These are phyloP conservation scores for Aureobasidium sp. DNA, from an alignment of 2,329 filamentous ascomycete species.

Conservation along the genomic window DNA sequence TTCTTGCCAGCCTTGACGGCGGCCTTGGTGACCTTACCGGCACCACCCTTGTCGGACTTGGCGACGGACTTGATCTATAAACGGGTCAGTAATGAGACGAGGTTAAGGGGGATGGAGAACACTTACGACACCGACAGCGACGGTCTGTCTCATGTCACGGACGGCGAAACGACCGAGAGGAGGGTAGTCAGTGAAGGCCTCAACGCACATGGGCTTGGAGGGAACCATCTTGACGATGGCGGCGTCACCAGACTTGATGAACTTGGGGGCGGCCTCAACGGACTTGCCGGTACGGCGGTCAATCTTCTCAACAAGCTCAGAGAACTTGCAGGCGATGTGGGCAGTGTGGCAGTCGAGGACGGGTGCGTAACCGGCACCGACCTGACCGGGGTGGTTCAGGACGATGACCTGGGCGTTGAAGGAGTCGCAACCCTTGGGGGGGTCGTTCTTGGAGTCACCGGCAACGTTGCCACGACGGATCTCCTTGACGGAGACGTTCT, in stretches of 20 bases:
- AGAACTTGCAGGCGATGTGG: conserved; percentile 99
- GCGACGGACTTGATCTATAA: conserved; percentile 30
- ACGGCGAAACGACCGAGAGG: conserved; percentile 99
- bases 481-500: conserved; percentile 99
- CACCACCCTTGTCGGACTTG: conserved; percentile 42
- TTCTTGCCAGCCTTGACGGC: conserved; percentile 34
- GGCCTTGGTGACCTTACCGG: conserved; percentile 46
- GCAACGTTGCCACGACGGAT: conserved; percentile 99
- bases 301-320: conserved; percentile 99
- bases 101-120: too few species aligned
- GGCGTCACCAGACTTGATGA: conserved; percentile 99
- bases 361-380: conserved; percentile 97
- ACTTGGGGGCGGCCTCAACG: conserved; percentile 86
- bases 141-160: conserved; percentile 53
- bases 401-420: conserved; percentile 99
- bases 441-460: conserved; percentile 99
- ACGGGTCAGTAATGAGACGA: too few species aligned
- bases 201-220: conserved; percentile 99
- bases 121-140: too few species aligned
- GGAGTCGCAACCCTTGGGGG: conserved; percentile 76
- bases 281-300: conserved; percentile 99
- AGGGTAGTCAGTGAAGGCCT: conserved; percentile 99
- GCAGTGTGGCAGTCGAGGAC: conserved; percentile 99
- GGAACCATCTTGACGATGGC: conserved; percentile 99
- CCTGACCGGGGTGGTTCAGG: conserved; percentile 99